Evolutionary conservation across 2,329 filamentous ascomycete genomes (phyloP).

Genomic region (Magnaporthiopsis incrustans): DNA sequence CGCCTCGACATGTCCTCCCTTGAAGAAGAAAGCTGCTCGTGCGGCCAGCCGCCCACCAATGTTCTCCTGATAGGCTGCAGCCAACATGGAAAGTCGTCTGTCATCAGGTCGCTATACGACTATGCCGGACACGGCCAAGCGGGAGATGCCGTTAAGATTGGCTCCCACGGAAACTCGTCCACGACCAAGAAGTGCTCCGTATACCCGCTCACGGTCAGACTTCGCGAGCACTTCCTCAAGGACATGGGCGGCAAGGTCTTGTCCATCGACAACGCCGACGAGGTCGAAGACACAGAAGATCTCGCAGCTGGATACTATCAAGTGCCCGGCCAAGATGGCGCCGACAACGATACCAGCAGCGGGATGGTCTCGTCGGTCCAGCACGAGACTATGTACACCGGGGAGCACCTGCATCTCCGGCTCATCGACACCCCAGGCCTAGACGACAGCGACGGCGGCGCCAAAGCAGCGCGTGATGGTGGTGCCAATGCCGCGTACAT

Average conservation of each 20-base stretch:
- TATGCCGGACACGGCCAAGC: neutral
- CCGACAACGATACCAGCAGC: neutral
- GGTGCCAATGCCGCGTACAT: neutral
- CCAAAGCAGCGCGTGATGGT: neutral
- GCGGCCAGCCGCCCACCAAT: neutral
- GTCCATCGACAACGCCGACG: neutral
- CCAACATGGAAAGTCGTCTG: neutral
- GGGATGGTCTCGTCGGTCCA: neutral
- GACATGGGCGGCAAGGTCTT: neutral
- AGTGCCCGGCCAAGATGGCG: neutral
- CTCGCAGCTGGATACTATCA: neutral
- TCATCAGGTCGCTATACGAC: neutral
- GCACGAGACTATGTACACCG: neutral
- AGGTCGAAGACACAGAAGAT: neutral
- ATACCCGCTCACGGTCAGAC: neutral
- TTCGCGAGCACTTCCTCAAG: neutral
- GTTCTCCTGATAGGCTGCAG: neutral
- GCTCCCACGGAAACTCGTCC: neutral
- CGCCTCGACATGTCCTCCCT: neutral
- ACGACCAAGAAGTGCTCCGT: neutral
- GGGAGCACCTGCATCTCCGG: neutral
- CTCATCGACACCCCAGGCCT: constrained; percentile 4
- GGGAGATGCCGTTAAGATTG: neutral
- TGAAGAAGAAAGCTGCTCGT: neutral
- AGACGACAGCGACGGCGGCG: neutral